Percentiles rank a stretch among this genome's conserved stretches.
These are phyloP conservation scores for Didymella exigua DNA, from an alignment of 2,329 filamentous ascomycete species.

Conservation along the genomic window DNA sequence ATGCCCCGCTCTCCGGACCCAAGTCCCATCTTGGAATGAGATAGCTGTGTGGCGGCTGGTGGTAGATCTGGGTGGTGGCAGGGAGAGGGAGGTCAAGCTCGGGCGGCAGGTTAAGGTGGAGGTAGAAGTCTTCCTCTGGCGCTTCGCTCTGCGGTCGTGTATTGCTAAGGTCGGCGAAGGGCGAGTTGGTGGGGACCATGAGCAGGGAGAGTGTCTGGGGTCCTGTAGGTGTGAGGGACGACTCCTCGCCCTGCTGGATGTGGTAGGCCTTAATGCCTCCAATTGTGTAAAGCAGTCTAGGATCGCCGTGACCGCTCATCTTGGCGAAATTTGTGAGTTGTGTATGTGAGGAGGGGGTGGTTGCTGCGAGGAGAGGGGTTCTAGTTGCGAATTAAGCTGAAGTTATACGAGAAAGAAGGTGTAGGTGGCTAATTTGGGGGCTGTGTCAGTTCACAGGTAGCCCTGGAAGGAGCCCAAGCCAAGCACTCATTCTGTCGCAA, in stretches of 20 bases:
- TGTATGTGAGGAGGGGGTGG: neutral
- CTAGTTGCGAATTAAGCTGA: neutral
- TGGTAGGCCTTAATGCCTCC: constrained; percentile 90
- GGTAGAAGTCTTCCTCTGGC: constrained; percentile 83
- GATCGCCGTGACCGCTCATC: constrained; percentile 60
- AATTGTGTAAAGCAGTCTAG: constrained; percentile 64
- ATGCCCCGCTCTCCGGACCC: constrained; percentile 84
- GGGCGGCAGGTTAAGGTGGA: constrained; percentile 91
- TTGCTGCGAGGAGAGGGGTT: neutral
- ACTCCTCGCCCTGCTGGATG: constrained; percentile 84
- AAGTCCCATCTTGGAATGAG: constrained; percentile 95
- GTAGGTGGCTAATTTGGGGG: constrained; percentile 12
- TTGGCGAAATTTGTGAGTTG: constrained; percentile 16
- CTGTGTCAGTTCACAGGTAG: constrained; percentile 11
- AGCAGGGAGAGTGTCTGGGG: constrained; percentile 90
- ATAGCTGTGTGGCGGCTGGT: constrained; percentile 90
- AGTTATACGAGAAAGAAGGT: constrained; percentile 1
- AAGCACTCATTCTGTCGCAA: constrained; percentile 13
- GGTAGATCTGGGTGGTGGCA: constrained; percentile 95
- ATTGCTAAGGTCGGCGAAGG: constrained; percentile 63
- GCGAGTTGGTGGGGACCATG: constrained; percentile 91
- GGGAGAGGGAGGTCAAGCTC: constrained; percentile 93
- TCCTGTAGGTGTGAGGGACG: constrained; percentile 79
- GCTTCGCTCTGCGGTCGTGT: constrained; percentile 61
- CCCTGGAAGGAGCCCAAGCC: constrained; percentile 10